Evolutionary conservation across 805 yeast species (phyloP).

Genomic region (Metahyphopichia silvanorum): DNA sequence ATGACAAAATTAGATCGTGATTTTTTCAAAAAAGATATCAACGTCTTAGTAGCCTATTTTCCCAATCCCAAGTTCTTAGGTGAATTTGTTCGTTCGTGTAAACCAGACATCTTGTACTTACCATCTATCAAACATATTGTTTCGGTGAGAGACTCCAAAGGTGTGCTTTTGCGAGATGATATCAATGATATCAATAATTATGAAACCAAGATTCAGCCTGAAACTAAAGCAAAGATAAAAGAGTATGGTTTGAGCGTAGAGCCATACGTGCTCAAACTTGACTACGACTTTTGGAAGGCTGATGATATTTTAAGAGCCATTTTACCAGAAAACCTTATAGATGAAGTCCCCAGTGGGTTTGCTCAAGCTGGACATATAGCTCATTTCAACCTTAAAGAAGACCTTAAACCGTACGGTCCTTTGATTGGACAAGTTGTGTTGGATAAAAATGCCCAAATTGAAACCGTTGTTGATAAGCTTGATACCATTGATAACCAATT

Average conservation of each 20-base stretch:
- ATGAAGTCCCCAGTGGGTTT: conserved; percentile 85
- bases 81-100: conserved; percentile 54
- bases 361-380: conserved; percentile 95
- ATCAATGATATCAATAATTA: conserved; percentile 35
- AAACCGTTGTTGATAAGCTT: conserved; percentile 89
- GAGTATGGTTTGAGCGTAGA: conserved; percentile 45
- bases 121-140: conserved; percentile 72
- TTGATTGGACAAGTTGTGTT: conserved; percentile 87
- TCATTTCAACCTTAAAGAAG: conserved; percentile 80
- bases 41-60: conserved; percentile 65
- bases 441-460: conserved; percentile 79
- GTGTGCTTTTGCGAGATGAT: conserved; percentile 58
- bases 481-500: conserved; percentile 84
- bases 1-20: conserved; percentile 66
- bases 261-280: conserved; percentile 55
- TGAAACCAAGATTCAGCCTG: conserved; percentile 23
- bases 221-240: conserved; percentile 34
- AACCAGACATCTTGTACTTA: conserved; percentile 61
- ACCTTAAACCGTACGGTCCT: conserved; percentile 75
- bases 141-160: conserved; percentile 37
- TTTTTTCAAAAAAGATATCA: conserved; percentile 55
- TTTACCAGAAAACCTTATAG: conserved; percentile 65
- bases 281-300: conserved; percentile 80
- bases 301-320: conserved; percentile 82
- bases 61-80: conserved; percentile 64